These are phyloP conservation scores for Talaromyces sp. DNA, from an alignment of 2,329 filamentous ascomycete species.

Conservation along the genomic window DNA sequence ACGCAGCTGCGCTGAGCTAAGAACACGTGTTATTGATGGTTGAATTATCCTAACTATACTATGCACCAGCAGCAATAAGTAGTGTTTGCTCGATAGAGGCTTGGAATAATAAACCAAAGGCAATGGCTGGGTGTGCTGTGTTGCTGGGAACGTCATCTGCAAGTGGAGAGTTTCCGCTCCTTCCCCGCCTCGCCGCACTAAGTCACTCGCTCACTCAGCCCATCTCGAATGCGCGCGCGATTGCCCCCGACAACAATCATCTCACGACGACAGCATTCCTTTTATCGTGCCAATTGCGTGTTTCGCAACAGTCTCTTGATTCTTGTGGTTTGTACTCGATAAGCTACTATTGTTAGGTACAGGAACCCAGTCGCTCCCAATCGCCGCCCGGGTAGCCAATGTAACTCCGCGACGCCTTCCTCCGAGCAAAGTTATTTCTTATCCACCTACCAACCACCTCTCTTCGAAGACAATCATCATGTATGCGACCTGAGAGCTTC, in stretches of 20 bases:
- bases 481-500: background rate
- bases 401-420: background rate
- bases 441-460: background rate
- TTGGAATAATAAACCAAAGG: background rate
- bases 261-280: background rate
- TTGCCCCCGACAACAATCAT: background rate
- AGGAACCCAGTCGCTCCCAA: background rate
- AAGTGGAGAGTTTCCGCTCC: background rate
- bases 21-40: background rate
- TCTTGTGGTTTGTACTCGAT: background rate
- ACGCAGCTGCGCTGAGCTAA: background rate
- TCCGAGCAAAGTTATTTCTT: background rate
- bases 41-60: background rate
- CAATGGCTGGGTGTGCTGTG: background rate
- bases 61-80: background rate
- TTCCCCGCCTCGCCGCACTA: background rate
- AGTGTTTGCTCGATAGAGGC: background rate
- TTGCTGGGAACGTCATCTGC: background rate
- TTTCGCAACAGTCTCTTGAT: background rate
- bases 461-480: background rate
- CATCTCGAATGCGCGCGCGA: background rate
- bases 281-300: background rate
- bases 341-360: background rate
- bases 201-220: too few relatives aligned
- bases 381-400: background rate